phyloP scores from a whole-genome alignment of 2,329 filamentous ascomycete species.

The Talaromyces sp. region DNA sequence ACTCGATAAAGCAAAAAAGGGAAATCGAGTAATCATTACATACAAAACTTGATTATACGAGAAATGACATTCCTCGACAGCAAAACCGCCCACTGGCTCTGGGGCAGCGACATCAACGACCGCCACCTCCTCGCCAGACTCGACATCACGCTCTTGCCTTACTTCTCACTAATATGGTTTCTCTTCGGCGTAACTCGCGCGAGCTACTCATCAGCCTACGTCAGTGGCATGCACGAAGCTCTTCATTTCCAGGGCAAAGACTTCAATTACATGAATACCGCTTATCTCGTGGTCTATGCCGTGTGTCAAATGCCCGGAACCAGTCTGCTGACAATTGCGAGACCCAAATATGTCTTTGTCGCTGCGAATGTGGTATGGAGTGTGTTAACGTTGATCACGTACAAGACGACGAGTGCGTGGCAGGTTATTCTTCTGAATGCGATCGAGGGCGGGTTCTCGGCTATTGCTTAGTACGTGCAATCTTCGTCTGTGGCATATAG shows the following conservation, averaged over 20 bases:
- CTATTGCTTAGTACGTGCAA: slow-evolving; percentile 36
- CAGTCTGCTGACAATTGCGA: slow-evolving; percentile 33
- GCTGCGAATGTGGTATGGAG: slow-evolving; percentile 42
- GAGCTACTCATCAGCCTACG: slow-evolving; percentile 42
- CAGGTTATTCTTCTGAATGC: slow-evolving; percentile 44
- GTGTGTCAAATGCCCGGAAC: slow-evolving; percentile 44
- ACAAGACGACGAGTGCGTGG: slow-evolving; percentile 39
- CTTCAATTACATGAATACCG: slow-evolving; percentile 39
- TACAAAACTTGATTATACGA: background rate
- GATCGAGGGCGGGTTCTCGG: slow-evolving; percentile 43
- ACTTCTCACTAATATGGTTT: slow-evolving; percentile 47
- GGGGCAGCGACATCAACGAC: slow-evolving; percentile 10
- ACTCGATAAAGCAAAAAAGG: background rate
- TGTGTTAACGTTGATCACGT: slow-evolving; percentile 42
- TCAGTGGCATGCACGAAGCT: slow-evolving; percentile 40
- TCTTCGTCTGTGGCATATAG: background rate
- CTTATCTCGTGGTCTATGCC: slow-evolving; percentile 38
- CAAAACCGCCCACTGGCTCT: slow-evolving; percentile 12
- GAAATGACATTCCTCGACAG: slow-evolving; percentile 7
- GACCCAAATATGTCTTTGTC: slow-evolving; percentile 42
- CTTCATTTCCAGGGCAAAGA: slow-evolving; percentile 37
- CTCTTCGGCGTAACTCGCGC: slow-evolving; percentile 44
- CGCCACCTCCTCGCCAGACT: slow-evolving; percentile 34
- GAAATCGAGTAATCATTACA: background rate
- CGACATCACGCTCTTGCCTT: slow-evolving; percentile 40